Evolutionary conservation across 352 stramenopile genomes (phyloP).

Genomic region (Paralagenidium karlingii): DNA sequence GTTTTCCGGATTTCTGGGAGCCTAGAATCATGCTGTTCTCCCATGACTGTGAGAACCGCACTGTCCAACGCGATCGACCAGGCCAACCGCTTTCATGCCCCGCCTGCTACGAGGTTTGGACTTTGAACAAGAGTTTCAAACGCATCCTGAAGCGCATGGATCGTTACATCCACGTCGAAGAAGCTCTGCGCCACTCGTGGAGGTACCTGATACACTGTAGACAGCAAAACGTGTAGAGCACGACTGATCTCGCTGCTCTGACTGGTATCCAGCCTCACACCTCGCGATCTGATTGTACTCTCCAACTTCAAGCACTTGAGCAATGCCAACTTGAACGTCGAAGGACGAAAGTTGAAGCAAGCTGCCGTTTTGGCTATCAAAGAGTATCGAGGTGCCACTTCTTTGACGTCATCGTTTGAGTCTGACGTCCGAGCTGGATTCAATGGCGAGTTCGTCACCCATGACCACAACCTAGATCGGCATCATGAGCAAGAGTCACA

Average conservation of each 20-base stretch:
- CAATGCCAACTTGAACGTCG: constrained; percentile 35
- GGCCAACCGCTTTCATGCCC: constrained; percentile 34
- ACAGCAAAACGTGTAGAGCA: neutral
- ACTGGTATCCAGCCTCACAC: constrained; percentile 18
- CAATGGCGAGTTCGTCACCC: neutral
- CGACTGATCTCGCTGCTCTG: no score
- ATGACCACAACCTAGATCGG: neutral
- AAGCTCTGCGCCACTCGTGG: constrained; percentile 41
- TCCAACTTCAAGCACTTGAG: constrained; percentile 57
- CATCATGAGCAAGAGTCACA: constrained; percentile 3
- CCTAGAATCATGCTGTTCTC: constrained; percentile 47
- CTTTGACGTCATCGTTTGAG: constrained; percentile 1
- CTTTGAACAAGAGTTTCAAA: constrained; percentile 55
- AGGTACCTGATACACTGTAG: constrained; percentile 13
- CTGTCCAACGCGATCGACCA: constrained; percentile 28
- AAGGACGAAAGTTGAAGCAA: constrained; percentile 45
- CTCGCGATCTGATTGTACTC: constrained; percentile 24
- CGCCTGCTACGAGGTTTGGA: constrained; percentile 38
- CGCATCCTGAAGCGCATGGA: constrained; percentile 59
- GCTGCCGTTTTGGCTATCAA: constrained; percentile 32
- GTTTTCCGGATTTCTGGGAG: neutral
- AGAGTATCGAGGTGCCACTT: constrained; percentile 10
- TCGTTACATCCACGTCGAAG: constrained; percentile 41
- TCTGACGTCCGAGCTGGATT: neutral
- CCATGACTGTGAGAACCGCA: constrained; percentile 49